Base-by-base conservation (phyloP, 805 yeast genomes). In the Wickerhamiella lipophila region DNA sequence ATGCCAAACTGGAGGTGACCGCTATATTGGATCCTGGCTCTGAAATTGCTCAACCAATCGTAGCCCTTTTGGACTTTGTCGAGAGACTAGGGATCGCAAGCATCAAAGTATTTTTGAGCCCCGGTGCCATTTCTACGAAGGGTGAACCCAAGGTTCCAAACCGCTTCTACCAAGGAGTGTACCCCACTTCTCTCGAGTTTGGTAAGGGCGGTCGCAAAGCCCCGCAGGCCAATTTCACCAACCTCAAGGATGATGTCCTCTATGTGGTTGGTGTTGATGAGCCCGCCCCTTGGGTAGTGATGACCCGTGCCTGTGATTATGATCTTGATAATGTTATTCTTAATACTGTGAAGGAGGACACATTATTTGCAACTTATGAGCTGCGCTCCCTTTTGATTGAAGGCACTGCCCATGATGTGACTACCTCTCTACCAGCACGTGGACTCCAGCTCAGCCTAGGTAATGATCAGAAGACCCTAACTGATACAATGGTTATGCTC, bases 401-500 rank as follows among this genome's bases (percentile, higher is more conserved):
- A 60, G 94, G 92, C 0, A 76, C 74, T 61, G 79, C 81, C 0
- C 67, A 69, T 42, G 79, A 76, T 47, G 65, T 67, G 0, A 49
- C 64, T 1, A 53, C 54, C 13, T 67, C 63, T 0, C 66, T 73
- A 0, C 79, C 83, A 0, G 66, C 57, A n/a, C 47, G 73, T 0
- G 83, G 82, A 1, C 56, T 80, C 13, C 67, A 71, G 3, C 57
- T 85, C 2, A 68, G 70, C 18, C 59, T 79, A 1, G 58, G 23
- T 49, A 57, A 48, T 29, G 60, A 48, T 2, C 27, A 34, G 2
- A 51, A 41, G 8, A 34, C 49, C 3, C 6, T 54, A 1, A 47
- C 52, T 6, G 85, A 79, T 54, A 81, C 95, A 0, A 68, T 65
- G 34, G 78, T 87, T 1, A 83, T 89, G 92, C 73, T 79, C 1